phyloP scores from a whole-genome alignment of 2,329 filamentous ascomycete species.

The Zymoseptoria pseudotritici region DNA sequence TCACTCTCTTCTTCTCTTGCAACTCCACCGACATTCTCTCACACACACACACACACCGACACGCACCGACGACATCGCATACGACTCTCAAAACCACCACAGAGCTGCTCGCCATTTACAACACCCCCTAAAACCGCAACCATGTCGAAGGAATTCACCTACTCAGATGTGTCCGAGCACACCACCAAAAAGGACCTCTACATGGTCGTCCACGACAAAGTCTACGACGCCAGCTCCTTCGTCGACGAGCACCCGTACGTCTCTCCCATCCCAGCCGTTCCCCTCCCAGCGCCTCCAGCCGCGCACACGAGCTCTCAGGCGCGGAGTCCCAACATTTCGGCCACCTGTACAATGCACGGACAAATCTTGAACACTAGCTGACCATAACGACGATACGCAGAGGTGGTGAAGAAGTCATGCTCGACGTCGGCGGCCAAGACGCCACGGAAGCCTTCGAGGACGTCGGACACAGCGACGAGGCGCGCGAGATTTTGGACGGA shows the following conservation, averaged over 20 bases:
- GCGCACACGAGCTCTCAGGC: neutral
- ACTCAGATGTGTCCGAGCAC: slow-evolving; percentile 75
- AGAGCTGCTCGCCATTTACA: neutral
- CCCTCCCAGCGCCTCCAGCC: neutral
- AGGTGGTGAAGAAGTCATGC: slow-evolving; percentile 94
- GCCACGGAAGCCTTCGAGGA: slow-evolving; percentile 98
- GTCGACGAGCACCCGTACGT: slow-evolving; percentile 92
- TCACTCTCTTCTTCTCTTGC: neutral
- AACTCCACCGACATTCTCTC: neutral
- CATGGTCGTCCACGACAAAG: slow-evolving; percentile 89
- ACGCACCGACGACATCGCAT: neutral
- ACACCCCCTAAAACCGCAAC: slow-evolving; percentile 38
- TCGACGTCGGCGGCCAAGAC: slow-evolving; percentile 93
- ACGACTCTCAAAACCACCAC: neutral
- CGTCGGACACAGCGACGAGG: slow-evolving; percentile 97
- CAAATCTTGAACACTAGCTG: slow-evolving; percentile 9
- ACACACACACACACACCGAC: neutral
- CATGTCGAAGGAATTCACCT: slow-evolving; percentile 59
- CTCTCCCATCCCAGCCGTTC: slow-evolving; percentile 6
- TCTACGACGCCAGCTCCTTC: slow-evolving; percentile 85
- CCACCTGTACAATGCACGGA: neutral
- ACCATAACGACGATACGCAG: slow-evolving; percentile 42
- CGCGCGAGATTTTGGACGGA: slow-evolving; percentile 80
- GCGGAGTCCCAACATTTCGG: neutral
- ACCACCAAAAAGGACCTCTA: slow-evolving; percentile 91